Evolutionary conservation across 495 filamentous ascomycete genomes (phyloP), one percentile per base, ranked within the genome.

Genomic region (Xylaria grammica): DNA sequence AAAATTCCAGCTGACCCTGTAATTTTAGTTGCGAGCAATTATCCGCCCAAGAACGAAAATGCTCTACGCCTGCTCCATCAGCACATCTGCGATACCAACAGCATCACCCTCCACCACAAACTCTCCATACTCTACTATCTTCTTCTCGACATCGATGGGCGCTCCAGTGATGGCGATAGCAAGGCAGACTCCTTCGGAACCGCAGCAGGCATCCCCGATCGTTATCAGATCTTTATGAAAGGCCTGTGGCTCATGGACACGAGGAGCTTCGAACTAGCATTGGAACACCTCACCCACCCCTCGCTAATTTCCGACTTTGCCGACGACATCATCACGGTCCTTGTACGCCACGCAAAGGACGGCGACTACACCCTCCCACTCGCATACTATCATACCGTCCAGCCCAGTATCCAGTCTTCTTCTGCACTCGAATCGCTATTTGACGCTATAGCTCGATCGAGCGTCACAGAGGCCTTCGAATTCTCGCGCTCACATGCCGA

Each of bases 191-290:
- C 74, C 27, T 87, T 85, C 20, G 84, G 87, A 65, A 74, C 88
- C 17, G 72, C 69, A 17, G 68, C 70, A 0, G 75, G 75, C 34
- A 61, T 84, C 32, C 90, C 91, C 0, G 75, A 82, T 22, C 89
- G 87, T 64, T 94, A 92, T 71, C 85, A 85, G 66, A 85, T 90
- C 29, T 89, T 91, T 61, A 91, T 94, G 73, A 87, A 89, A 62
- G 91, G 91, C 3, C 76, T 95, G n/a, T 94, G 91, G 90, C 81
- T 89, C 56, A 79, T 95, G 78, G 91, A 95, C 73, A 81, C 83
- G 48, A 75, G 85, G 26, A 82, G 91, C 51, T 92, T 91, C 74
- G 82, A 84, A 66, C 84, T 83, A 60, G 91, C 91, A 5, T 77
- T 93, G 22, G 85, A 91, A 63, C 85, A 88, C 65, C 84, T 95